A percentile compares a stretch with the other conserved stretches of the same genome.
Conservation (phyloP, 2,329 filamentous ascomycete genomes). For the Xylariaceae sp. region DNA sequence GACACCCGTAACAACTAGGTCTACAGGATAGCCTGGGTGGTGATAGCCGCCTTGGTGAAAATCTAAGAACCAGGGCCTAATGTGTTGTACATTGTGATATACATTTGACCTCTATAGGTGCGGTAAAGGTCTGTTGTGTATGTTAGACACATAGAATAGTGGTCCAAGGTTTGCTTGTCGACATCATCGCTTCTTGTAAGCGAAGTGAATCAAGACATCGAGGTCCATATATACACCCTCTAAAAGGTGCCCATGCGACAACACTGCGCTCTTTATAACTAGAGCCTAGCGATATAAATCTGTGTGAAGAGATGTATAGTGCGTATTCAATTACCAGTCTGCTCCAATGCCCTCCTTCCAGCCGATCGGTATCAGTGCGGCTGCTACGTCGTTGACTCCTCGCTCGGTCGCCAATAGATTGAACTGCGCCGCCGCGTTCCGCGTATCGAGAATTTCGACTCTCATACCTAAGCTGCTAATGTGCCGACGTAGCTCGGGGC, state of each 20-base stretch:
- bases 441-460: constrained; percentile 87
- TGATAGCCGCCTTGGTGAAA: too few relatives aligned
- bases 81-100: neutral
- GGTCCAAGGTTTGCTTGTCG: too few relatives aligned
- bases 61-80: neutral
- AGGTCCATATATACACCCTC: too few relatives aligned
- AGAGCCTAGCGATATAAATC: too few relatives aligned
- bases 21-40: too few relatives aligned
- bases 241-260: too few relatives aligned
- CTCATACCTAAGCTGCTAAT: constrained; percentile 82
- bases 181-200: too few relatives aligned
- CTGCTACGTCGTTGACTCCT: constrained; percentile 83
- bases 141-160: neutral
- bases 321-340: constrained; percentile 27
- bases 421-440: constrained; percentile 93
- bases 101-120: neutral
- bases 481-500: constrained; percentile 72
- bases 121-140: neutral
- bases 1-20: too few relatives aligned
- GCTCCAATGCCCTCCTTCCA: constrained; percentile 70
- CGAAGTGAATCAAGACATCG: too few relatives aligned
- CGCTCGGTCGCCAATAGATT: constrained; percentile 95
- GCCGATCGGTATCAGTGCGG: constrained; percentile 84
- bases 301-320: neutral
- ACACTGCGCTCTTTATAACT: too few relatives aligned